Evolutionary conservation across 495 filamentous ascomycete species (phyloP), one percentile per base, ranked within the genome.

Genomic region (Penicillium cataractarum): DNA sequence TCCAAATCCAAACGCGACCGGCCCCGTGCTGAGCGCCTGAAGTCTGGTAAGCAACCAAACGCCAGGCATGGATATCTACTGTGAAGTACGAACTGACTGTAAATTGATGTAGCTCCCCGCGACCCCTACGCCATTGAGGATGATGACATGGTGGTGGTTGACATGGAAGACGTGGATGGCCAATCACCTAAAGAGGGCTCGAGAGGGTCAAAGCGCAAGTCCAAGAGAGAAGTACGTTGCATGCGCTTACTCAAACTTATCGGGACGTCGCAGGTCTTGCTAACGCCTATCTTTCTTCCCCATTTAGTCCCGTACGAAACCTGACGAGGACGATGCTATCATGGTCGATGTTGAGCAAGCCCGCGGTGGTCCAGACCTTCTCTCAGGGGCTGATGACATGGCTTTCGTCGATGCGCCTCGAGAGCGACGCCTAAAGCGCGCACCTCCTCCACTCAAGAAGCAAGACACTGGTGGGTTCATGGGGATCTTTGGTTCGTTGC

Each of bases 391-490:
- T 8, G 82, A 92, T 89, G 86, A 89, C 86, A 35, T 84, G 88
- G 68, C 92, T 82, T 69, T 81, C 89, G 68, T 96, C 82, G 96
- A 89, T 85, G 74, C 83, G 81, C 73, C 86, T 76, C 37, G 79
- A 88, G 64, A 97, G 88, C 74, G 78, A 27, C 76, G 81, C 8
- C 55, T 75, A 21, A 82, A 80, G 49, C 80, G 79, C 24, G 69
- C 79, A 6, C 76, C 65, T 40, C 77, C 81, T n/a, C 71, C 65
- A 21, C 62, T 79, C 4, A 84, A 78, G 60, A 82, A 79, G 44
- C 78, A 75, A 44, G 79, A 82, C 58, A 62, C 66, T n/a, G 69
- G 74, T 32, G 80, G 80, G 35, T 58, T 83, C 4, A 82, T 82
- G 77, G 81, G 82, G 2, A 68, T 83, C 5, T 74, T 85, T 49